Percentiles rank a stretch among this genome's conserved stretches.
Conservation (phyloP, 139 green algal genomes). For the Coelastrella sp. region DNA sequence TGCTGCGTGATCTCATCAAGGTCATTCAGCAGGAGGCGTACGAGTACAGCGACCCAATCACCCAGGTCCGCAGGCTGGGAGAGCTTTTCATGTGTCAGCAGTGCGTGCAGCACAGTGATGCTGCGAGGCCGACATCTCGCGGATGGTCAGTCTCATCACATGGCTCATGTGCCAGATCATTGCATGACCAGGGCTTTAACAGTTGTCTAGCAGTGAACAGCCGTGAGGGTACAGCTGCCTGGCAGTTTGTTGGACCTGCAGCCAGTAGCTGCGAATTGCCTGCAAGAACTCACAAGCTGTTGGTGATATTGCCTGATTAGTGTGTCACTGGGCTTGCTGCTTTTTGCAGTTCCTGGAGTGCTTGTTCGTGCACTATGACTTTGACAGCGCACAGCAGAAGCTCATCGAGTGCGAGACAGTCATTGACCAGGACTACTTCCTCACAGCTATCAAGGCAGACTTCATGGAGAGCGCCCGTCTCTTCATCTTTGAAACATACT, state of each 20-base stretch:
- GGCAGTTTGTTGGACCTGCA: too few species aligned
- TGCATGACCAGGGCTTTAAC: too few species aligned
- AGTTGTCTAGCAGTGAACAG: too few species aligned
- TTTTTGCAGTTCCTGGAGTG: slow-evolving; percentile 89
- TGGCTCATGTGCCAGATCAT: too few species aligned
- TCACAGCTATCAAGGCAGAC: slow-evolving; percentile 89
- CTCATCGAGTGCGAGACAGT: slow-evolving; percentile 93
- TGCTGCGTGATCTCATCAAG: slow-evolving; percentile 94
- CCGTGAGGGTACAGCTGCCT: too few species aligned
- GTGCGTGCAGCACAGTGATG: too few species aligned
- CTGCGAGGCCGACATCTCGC: too few species aligned
- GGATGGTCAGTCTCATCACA: too few species aligned
- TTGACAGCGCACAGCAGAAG: slow-evolving; percentile 95
- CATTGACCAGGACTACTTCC: slow-evolving; percentile 96
- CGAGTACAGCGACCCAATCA: slow-evolving; percentile 75
- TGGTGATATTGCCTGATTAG: not conserved
- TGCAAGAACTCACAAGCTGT: too few species aligned
- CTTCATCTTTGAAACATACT: slow-evolving; percentile 99
- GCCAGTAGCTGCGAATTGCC: too few species aligned
- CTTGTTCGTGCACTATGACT: slow-evolving; percentile 97
- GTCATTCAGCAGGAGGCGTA: slow-evolving; percentile 70
- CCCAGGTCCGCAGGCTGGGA: slow-evolving; percentile 21
- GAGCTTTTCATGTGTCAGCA: too few species aligned
- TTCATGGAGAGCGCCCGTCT: slow-evolving; percentile 96
- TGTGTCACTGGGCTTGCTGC: not conserved